Evolutionary conservation across 2,329 filamentous ascomycete genomes (phyloP).

Genomic region (Colletotrichum plurivorum): DNA sequence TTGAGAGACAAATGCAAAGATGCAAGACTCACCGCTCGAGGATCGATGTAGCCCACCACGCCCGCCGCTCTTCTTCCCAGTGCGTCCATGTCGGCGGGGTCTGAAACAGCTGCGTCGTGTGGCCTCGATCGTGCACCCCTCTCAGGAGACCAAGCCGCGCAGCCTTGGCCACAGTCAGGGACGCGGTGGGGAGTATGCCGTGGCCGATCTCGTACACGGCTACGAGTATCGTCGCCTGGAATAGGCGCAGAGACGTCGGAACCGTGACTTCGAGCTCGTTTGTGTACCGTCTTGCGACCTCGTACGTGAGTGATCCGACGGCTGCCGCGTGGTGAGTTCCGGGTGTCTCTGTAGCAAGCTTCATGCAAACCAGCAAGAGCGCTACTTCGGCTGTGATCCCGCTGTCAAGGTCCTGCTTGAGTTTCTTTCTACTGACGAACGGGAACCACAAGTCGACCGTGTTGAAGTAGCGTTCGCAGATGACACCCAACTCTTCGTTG

Average conservation of each 20-base stretch:
- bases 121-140: conserved; percentile 45
- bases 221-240: conserved; percentile 48
- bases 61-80: conserved; percentile 50
- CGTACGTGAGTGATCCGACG: conserved; percentile 23
- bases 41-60: conserved; percentile 51
- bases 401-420: conserved; percentile 9
- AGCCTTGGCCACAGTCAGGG: conserved; percentile 46
- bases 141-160: conserved; percentile 41
- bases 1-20: not conserved
- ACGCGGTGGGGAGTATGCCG: conserved; percentile 51
- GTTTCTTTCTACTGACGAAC: conserved; percentile 43
- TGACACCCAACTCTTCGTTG: conserved; percentile 8
- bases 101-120: conserved; percentile 47
- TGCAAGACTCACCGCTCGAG: conserved; percentile 48
- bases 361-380: conserved; percentile 45
- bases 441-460: conserved; percentile 45
- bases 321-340: not conserved
- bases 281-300: conserved; percentile 37
- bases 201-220: conserved; percentile 52
- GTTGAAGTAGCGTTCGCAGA: conserved; percentile 42
- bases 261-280: conserved; percentile 43
- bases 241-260: conserved; percentile 44
- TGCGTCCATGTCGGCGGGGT: conserved; percentile 45
- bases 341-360: conserved; percentile 40
- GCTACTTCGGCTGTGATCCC: conserved; percentile 32